Evolutionary conservation across 805 yeast species (phyloP).

Genomic region (Candida berthetii): DNA sequence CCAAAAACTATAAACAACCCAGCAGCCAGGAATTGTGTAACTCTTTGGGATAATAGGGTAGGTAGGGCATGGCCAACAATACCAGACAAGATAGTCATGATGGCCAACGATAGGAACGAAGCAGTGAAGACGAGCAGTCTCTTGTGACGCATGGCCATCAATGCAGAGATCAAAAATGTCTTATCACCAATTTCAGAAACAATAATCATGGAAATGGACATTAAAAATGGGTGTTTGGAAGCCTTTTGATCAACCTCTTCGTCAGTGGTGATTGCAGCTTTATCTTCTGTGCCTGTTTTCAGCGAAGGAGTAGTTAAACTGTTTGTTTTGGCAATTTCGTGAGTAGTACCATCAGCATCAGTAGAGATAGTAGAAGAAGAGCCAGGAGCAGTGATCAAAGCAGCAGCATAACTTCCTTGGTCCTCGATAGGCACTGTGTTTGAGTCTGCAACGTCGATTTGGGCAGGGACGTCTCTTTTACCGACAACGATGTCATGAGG

Average conservation of each 20-base stretch:
- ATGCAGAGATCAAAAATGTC: slow-evolving; percentile 92
- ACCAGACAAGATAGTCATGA: slow-evolving; percentile 92
- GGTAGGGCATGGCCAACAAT: slow-evolving; percentile 90
- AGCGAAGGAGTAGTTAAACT: background rate
- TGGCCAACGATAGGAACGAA: slow-evolving; percentile 74
- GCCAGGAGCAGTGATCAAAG: background rate
- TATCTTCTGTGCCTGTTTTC: background rate
- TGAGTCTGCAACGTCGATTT: slow-evolving; percentile 14
- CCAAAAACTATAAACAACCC: slow-evolving; percentile 81
- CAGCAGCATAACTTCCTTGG: background rate
- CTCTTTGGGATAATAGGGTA: slow-evolving; percentile 66
- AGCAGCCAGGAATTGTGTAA: slow-evolving; percentile 81
- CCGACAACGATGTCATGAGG: background rate
- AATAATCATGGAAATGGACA: slow-evolving; percentile 86
- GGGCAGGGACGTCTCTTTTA: slow-evolving; percentile 17
- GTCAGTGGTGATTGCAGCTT: background rate
- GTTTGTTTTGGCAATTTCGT: background rate
- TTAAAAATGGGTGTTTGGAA: slow-evolving; percentile 43
- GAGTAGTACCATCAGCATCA: background rate
- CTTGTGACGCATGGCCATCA: slow-evolving; percentile 95
- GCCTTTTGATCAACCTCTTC: background rate
- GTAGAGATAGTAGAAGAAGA: background rate
- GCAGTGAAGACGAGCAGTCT: slow-evolving; percentile 81
- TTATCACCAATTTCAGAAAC: slow-evolving; percentile 98
- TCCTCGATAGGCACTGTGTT: slow-evolving; percentile 18